These are phyloP conservation scores for Dactylis glomerata DNA, from an alignment of 176 grass and related monocot species.

Conservation along the genomic window DNA sequence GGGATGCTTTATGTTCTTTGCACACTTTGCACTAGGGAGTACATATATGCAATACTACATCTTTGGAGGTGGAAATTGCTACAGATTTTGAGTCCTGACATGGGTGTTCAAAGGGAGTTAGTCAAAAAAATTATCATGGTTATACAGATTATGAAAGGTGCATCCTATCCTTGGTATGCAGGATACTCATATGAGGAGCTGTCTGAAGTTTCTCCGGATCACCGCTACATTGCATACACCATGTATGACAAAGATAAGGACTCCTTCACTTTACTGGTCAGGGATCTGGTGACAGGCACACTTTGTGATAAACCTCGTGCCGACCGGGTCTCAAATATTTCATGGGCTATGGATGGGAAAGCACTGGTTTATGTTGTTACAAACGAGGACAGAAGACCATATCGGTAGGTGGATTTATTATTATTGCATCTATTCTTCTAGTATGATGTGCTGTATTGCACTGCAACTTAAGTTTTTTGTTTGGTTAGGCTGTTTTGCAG, in stretches of 20 bases:
- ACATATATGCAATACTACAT: not conserved
- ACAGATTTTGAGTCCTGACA: not conserved
- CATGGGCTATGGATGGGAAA: slow-evolving; percentile 91
- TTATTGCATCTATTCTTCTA: not conserved
- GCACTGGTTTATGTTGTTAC: slow-evolving; percentile 78
- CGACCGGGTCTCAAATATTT: slow-evolving; percentile 69
- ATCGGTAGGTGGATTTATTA: slow-evolving; percentile 56
- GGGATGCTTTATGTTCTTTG: slow-evolving; percentile 14
- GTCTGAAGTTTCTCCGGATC: slow-evolving; percentile 91
- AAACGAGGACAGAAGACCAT: slow-evolving; percentile 81
- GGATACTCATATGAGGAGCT: slow-evolving; percentile 93
- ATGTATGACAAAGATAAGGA: slow-evolving; percentile 97
- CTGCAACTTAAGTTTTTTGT: slow-evolving; percentile 19
- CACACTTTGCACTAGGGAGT: not conserved
- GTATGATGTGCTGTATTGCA: slow-evolving; percentile 1
- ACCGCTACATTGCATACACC: slow-evolving; percentile 84
- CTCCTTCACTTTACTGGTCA: slow-evolving; percentile 81
- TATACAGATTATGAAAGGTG: slow-evolving; percentile 7
- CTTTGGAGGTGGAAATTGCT: not conserved
- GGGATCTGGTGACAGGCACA: slow-evolving; percentile 69
- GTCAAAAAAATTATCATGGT: not conserved
- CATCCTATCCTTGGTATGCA: slow-evolving; percentile 32
- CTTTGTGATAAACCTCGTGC: slow-evolving; percentile 68
- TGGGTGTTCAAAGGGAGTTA: not conserved
- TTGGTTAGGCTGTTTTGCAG: slow-evolving; percentile 76